Conservation (phyloP, 139 green algal genomes). For the Chlorella vulgaris region DNA sequence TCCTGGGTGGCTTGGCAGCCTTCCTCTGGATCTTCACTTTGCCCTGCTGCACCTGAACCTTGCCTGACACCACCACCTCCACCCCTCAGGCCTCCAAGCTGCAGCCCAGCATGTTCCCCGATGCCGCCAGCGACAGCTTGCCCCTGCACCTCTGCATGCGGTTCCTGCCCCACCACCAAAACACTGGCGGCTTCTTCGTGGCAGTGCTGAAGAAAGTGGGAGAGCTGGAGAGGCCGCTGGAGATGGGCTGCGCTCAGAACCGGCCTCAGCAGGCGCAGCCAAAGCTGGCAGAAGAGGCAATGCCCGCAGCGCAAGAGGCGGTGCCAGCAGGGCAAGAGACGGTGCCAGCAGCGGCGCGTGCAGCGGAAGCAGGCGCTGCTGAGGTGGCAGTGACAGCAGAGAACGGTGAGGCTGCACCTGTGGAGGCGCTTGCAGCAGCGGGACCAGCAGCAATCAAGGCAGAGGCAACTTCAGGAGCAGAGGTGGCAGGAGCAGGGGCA, state of each 20-base stretch:
- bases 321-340: background rate
- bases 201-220: constrained; percentile 89
- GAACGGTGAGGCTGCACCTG: too few relatives aligned
- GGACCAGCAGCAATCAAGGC: background rate
- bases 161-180: constrained; percentile 93
- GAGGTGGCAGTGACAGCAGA: background rate
- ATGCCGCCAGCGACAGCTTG: constrained; percentile 57
- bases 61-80: background rate
- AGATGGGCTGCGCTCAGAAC: background rate
- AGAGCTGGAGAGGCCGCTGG: constrained; percentile 1
- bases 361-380: background rate
- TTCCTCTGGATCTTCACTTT: background rate
- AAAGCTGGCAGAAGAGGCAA: background rate
- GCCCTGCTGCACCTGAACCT: background rate
- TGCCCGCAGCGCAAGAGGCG: background rate
- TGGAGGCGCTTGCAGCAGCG: background rate
- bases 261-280: background rate
- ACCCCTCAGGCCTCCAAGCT: constrained; percentile 58
- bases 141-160: constrained; percentile 94
- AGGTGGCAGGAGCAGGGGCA: background rate
- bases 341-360: background rate
- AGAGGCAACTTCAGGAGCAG: background rate
- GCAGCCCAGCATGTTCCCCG: constrained; percentile 84
- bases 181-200: constrained; percentile 99
- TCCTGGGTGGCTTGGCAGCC: too few relatives aligned